Evolutionary conservation across 352 stramenopile species (phyloP).

Genomic region (Globisporangium ultimum): DNA sequence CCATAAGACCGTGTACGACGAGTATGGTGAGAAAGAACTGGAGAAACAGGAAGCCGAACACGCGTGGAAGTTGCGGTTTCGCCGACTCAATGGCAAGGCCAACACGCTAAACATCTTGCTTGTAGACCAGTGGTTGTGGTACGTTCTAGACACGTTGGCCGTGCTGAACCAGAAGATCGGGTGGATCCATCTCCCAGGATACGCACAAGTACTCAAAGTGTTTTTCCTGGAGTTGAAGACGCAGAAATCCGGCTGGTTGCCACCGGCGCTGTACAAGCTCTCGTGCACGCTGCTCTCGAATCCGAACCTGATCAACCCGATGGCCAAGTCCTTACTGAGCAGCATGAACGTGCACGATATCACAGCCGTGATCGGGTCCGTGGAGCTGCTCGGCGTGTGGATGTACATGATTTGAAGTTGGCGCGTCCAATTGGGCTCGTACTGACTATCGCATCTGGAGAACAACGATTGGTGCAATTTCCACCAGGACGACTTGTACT

Average conservation of each 20-base stretch:
- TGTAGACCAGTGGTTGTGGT: constrained; percentile 88
- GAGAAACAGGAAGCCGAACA: constrained; percentile 86
- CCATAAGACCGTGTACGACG: constrained; percentile 85
- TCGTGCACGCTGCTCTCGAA: constrained; percentile 90
- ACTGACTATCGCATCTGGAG: constrained; percentile 82
- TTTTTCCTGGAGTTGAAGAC: constrained; percentile 89
- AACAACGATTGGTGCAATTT: constrained; percentile 91
- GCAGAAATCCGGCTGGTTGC: constrained; percentile 84
- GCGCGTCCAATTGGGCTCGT: constrained; percentile 82
- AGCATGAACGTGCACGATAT: constrained; percentile 87
- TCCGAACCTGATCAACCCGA: constrained; percentile 84
- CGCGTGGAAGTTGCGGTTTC: constrained; percentile 81
- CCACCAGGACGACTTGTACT: constrained; percentile 87
- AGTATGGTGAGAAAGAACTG: constrained; percentile 82
- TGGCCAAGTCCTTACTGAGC: constrained; percentile 87
- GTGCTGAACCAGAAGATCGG: constrained; percentile 89
- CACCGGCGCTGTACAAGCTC: constrained; percentile 84
- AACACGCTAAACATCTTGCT: constrained; percentile 88
- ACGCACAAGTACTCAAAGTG: constrained; percentile 85
- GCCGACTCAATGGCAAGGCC: constrained; percentile 68
- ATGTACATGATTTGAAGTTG: constrained; percentile 92
- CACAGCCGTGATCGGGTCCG: constrained; percentile 79
- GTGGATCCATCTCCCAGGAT: constrained; percentile 80
- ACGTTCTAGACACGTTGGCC: constrained; percentile 85
- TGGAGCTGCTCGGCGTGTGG: constrained; percentile 86